Evolutionary conservation across 2,329 filamentous ascomycete genomes (phyloP).

Genomic region (Fusarium paranaense): DNA sequence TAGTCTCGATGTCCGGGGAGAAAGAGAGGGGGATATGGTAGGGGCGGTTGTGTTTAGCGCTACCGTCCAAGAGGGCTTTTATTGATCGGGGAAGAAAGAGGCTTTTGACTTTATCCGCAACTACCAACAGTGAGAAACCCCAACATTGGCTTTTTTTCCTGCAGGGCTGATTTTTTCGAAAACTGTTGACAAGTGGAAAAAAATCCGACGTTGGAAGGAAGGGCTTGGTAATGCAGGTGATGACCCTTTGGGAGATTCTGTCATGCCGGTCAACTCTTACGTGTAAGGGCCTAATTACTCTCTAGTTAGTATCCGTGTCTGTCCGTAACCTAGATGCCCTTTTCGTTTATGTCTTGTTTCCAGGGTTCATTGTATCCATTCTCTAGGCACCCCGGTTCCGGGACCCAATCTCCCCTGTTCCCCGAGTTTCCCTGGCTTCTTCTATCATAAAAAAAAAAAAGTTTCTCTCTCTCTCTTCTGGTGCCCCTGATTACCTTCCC

Average conservation of each 20-base stretch:
- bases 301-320: not conserved
- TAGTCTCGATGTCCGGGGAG: constrained; percentile 10
- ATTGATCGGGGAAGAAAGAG: not conserved
- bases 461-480: constrained; percentile 3
- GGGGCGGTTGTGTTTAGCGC: constrained; percentile 6
- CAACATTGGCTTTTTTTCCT: not conserved
- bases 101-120: not conserved
- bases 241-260: not conserved
- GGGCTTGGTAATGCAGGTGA: not conserved
- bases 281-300: not conserved
- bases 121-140: not conserved
- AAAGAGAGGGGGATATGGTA: not conserved
- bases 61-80: not conserved
- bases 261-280: not conserved
- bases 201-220: not conserved
- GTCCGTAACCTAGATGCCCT: not conserved
- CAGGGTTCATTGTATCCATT: not conserved
- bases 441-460: not conserved
- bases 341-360: not conserved
- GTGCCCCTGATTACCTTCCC: constrained; percentile 29
- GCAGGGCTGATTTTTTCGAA: not conserved
- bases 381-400: constrained; percentile 16
- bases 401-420: constrained; percentile 29
- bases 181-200: not conserved
- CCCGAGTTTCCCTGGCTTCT: constrained; percentile 4